phyloP scores from a whole-genome alignment of 768 basidiomycete genomes.

The Zangia roseola region DNA sequence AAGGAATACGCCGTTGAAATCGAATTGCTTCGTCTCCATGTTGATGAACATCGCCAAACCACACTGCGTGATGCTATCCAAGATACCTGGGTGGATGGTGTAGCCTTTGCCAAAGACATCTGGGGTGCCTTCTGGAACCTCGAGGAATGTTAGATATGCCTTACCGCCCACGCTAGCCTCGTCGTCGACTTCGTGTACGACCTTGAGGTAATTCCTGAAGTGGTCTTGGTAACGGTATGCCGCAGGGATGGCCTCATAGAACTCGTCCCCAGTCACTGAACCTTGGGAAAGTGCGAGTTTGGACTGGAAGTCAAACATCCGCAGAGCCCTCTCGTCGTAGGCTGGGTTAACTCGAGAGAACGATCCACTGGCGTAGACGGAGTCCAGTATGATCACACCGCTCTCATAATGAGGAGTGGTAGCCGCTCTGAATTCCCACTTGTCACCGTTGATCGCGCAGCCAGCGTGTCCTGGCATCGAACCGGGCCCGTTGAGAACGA shows the following conservation, averaged over 20 bases:
- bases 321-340: slow-evolving; percentile 22
- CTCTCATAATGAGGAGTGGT: slow-evolving; percentile 22
- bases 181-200: slow-evolving; percentile 28
- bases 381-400: slow-evolving; percentile 26
- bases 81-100: slow-evolving; percentile 32
- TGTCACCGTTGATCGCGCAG: slow-evolving; percentile 27
- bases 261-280: slow-evolving; percentile 17
- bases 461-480: slow-evolving; percentile 21
- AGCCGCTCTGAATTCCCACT: slow-evolving; percentile 31
- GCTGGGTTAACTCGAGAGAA: slow-evolving; percentile 28
- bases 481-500: slow-evolving; percentile 22
- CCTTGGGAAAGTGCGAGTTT: slow-evolving; percentile 22
- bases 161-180: slow-evolving; percentile 27
- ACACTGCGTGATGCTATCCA: slow-evolving; percentile 34
- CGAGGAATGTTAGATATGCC: slow-evolving; percentile 26
- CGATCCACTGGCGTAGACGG: slow-evolving; percentile 29
- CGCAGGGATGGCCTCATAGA: slow-evolving; percentile 17
- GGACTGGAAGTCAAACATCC: slow-evolving; percentile 22
- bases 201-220: slow-evolving; percentile 29
- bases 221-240: slow-evolving; percentile 24
- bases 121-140: slow-evolving; percentile 20
- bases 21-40: slow-evolving; percentile 30
- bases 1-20: slow-evolving; percentile 32
- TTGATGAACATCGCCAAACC: slow-evolving; percentile 32
- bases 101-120: slow-evolving; percentile 32